Evolutionary conservation across 2,329 filamentous ascomycete species (phyloP).

Genomic region (Podosphaera fusca): DNA sequence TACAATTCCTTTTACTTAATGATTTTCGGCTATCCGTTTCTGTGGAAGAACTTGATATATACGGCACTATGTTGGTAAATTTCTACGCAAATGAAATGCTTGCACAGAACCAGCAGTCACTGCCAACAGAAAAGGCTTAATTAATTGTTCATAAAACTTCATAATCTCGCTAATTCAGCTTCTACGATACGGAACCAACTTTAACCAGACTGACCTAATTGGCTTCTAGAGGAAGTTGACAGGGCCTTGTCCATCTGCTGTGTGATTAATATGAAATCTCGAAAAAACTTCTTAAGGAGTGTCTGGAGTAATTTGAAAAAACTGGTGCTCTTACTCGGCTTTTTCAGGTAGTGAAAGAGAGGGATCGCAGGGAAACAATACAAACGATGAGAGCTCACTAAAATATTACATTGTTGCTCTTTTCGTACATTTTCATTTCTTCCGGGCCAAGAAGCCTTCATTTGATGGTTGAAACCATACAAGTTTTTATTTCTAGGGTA

Average conservation of each 20-base stretch:
- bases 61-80: constrained; percentile 94
- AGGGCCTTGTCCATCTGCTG: not conserved
- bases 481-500: not conserved
- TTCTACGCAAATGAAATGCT: constrained; percentile 44
- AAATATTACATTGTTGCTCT: not conserved
- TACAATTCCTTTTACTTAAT: constrained; percentile 87
- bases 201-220: not conserved
- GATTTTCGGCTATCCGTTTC: constrained; percentile 86
- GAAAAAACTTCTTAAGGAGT: not conserved
- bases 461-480: not conserved
- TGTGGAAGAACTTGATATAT: constrained; percentile 87
- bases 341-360: not conserved
- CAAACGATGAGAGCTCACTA: not conserved
- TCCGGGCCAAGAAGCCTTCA: not conserved
- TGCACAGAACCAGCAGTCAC: constrained; percentile 23
- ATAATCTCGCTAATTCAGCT: not conserved
- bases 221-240: not conserved
- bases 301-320: not conserved
- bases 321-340: not conserved
- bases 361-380: too few species aligned
- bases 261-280: not conserved
- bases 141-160: not conserved
- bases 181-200: not conserved
- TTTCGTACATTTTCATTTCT: not conserved
- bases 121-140: constrained; percentile 10